Evolutionary conservation across 2,329 filamentous ascomycete species (phyloP).

Genomic region (Aspergillus alliaceus): DNA sequence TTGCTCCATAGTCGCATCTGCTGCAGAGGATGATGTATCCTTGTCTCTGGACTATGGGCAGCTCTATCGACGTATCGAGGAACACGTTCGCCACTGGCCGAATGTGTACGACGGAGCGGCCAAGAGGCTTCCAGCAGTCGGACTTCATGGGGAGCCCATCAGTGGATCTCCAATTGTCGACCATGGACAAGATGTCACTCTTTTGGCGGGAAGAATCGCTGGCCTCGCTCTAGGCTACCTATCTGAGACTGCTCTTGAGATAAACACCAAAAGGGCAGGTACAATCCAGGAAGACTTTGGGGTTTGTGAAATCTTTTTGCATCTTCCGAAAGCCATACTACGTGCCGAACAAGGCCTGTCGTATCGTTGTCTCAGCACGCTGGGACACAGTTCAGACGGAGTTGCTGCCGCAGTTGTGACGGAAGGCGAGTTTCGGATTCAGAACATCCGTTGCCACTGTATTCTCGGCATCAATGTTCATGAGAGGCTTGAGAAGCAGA

Average conservation of each 20-base stretch:
- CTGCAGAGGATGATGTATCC: conserved; percentile 44
- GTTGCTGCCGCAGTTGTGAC: conserved; percentile 24
- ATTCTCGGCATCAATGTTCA: conserved; percentile 55
- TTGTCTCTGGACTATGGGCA: conserved; percentile 49
- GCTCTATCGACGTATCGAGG: too few relatives aligned
- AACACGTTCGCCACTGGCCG: too few relatives aligned
- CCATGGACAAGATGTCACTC: too few relatives aligned
- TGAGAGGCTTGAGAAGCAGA: conserved; percentile 53
- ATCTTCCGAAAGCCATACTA: conserved; percentile 46
- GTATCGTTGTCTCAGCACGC: conserved; percentile 28
- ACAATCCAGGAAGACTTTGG: conserved; percentile 30
- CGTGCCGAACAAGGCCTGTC: conserved; percentile 45
- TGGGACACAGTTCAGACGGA: not conserved
- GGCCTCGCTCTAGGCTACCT: too few relatives aligned
- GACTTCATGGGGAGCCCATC: too few relatives aligned
- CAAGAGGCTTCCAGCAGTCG: too few relatives aligned
- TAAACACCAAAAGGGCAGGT: too few relatives aligned
- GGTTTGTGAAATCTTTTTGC: conserved; percentile 37
- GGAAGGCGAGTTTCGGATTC: conserved; percentile 41
- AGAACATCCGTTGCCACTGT: conserved; percentile 44
- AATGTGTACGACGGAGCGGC: too few relatives aligned
- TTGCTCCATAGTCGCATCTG: conserved; percentile 40
- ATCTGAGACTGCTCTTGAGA: too few relatives aligned
- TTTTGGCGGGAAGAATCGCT: too few relatives aligned
- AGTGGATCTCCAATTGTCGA: too few relatives aligned